phyloP scores from a whole-genome alignment of 2,329 filamentous ascomycete genomes.

The Furcasterigmium sp. region DNA sequence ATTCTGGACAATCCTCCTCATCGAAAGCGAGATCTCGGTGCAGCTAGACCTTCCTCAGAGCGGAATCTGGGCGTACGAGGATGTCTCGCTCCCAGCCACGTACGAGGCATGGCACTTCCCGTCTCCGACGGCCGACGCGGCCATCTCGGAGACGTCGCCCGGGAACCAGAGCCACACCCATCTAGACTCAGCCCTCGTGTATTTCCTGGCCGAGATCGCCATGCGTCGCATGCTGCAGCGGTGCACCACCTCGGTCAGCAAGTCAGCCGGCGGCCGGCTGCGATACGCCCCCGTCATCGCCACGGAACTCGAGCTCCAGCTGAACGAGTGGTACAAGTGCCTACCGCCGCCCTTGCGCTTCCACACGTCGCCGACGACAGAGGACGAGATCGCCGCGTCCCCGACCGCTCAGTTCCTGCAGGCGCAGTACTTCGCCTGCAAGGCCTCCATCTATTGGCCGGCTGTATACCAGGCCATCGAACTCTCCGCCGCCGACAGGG shows the following conservation, averaged over 20 bases:
- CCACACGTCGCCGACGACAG: neutral
- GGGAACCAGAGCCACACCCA: too few relatives aligned
- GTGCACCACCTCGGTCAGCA: slow-evolving; percentile 18
- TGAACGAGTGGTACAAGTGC: slow-evolving; percentile 25
- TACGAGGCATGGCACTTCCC: neutral
- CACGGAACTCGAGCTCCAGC: slow-evolving; percentile 23
- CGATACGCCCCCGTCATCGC: slow-evolving; percentile 21
- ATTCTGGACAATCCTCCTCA: slow-evolving; percentile 18
- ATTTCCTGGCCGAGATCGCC: slow-evolving; percentile 25
- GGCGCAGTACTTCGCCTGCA: slow-evolving; percentile 21
- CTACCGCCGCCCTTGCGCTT: slow-evolving; percentile 23
- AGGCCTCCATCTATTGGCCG: slow-evolving; percentile 22
- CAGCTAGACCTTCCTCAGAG: slow-evolving; percentile 21
- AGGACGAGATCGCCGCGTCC: too few relatives aligned
- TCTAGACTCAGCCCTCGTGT: slow-evolving; percentile 14
- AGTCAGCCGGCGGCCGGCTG: slow-evolving; percentile 11
- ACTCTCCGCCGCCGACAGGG: too few relatives aligned
- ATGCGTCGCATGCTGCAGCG: slow-evolving; percentile 26
- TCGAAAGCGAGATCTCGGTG: slow-evolving; percentile 20
- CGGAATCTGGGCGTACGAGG: slow-evolving; percentile 21
- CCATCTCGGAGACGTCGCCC: slow-evolving; percentile 18
- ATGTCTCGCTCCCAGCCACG: slow-evolving; percentile 14
- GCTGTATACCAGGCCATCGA: slow-evolving; percentile 9
- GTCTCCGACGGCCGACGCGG: slow-evolving; percentile 12
- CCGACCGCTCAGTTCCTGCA: slow-evolving; percentile 6